Percentiles rank a stretch among this genome's conserved stretches.
Evolutionary conservation across 805 yeast species (phyloP).

Genomic region (Cyberlindnera nakhonratchasimensis): DNA sequence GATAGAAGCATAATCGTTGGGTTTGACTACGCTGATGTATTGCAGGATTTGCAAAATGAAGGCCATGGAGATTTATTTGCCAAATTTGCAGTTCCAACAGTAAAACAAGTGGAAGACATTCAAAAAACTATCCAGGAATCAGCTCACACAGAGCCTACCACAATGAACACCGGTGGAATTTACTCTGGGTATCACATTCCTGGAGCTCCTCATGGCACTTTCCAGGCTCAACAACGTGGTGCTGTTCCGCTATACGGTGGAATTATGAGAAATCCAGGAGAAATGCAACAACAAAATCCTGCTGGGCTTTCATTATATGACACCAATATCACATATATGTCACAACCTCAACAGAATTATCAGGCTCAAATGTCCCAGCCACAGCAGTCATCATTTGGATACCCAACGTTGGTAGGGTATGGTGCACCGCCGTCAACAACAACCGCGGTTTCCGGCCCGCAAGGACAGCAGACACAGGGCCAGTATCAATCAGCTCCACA

Average conservation of each 20-base stretch:
- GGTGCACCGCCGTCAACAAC: not conserved
- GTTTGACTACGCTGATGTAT: slow-evolving; percentile 27
- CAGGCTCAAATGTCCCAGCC: not conserved
- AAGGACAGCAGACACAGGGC: not conserved
- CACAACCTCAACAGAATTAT: not conserved
- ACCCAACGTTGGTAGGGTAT: not conserved
- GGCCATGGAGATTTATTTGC: slow-evolving; percentile 16
- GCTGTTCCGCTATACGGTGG: not conserved
- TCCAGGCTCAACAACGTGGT: not conserved
- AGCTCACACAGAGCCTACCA: not conserved
- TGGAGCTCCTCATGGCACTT: not conserved
- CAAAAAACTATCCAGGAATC: slow-evolving; percentile 4
- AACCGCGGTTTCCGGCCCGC: not conserved
- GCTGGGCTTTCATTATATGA: not conserved
- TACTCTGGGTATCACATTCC: slow-evolving; percentile 1
- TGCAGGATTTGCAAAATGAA: slow-evolving; percentile 18
- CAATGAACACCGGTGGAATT: not conserved
- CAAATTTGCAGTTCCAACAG: slow-evolving; percentile 18
- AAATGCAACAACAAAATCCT: not conserved
- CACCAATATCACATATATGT: not conserved
- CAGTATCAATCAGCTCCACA: not conserved
- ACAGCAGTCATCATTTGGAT: not conserved
- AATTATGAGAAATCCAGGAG: not conserved
- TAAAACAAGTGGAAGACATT: slow-evolving; percentile 14
- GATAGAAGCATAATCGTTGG: slow-evolving; percentile 32